These are phyloP conservation scores for Fusarium nanum DNA, from an alignment of 2,329 filamentous ascomycete species.

Conservation along the genomic window DNA sequence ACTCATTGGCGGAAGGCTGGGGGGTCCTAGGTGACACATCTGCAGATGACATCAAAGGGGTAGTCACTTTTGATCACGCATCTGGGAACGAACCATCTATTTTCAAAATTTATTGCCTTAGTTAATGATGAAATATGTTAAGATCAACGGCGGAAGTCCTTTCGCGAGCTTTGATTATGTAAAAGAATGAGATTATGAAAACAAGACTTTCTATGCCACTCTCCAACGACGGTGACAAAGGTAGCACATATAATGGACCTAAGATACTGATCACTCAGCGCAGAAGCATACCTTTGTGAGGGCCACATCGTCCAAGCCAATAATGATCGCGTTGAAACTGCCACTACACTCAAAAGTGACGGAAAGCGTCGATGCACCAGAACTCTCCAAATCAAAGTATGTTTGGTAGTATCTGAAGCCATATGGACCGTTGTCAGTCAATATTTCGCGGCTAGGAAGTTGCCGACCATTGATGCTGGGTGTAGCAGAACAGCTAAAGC, in stretches of 20 bases:
- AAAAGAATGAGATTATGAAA: background rate
- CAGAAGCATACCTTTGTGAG: background rate
- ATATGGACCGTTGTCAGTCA: background rate
- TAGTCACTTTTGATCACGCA: background rate
- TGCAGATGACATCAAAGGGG: background rate
- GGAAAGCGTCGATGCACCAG: too few relatives aligned
- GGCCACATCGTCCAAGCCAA: too few relatives aligned
- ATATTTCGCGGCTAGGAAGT: background rate
- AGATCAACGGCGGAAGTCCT: background rate
- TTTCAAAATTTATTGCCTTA: background rate
- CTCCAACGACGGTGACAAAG: too few relatives aligned
- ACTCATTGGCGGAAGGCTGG: background rate
- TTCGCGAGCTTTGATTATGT: background rate
- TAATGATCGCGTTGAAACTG: too few relatives aligned
- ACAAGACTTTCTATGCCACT: too few relatives aligned
- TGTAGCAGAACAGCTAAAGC: background rate
- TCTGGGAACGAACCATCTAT: background rate
- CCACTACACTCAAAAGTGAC: too few relatives aligned
- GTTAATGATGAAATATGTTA: background rate
- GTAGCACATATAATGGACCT: too few relatives aligned
- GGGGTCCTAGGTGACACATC: background rate
- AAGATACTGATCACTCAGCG: background rate
- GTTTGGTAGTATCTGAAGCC: background rate
- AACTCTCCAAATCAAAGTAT: too few relatives aligned
- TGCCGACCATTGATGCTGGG: background rate